phyloP scores from a whole-genome alignment of 495 filamentous ascomycete species.

The Penicillium salamii region DNA sequence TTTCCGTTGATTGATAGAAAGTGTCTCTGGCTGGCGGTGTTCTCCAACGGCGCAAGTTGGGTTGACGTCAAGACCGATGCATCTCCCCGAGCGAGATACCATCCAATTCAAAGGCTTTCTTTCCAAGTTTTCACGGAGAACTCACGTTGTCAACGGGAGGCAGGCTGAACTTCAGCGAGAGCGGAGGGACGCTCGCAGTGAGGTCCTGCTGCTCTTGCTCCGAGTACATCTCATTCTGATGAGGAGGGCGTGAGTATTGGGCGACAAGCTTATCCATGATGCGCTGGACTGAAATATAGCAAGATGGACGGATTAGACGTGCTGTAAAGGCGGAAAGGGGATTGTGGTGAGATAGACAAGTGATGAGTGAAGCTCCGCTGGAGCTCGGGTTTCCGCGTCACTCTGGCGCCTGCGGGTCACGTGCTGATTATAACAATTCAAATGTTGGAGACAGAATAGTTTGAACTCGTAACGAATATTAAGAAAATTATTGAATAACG shows the following conservation, averaged over 20 bases:
- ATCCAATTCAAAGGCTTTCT: constrained; percentile 1
- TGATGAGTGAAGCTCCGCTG: constrained; percentile 34
- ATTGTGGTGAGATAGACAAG: constrained; percentile 17
- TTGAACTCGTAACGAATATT: too few species aligned
- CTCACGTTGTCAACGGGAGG: constrained; percentile 90
- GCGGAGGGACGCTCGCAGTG: constrained; percentile 59
- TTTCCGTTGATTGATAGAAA: not conserved
- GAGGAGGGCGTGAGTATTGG: constrained; percentile 74
- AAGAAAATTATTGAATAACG: not conserved
- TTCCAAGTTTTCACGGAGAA: constrained; percentile 3
- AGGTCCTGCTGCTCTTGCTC: constrained; percentile 77
- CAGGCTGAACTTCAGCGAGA: constrained; percentile 88
- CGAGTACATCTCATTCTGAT: constrained; percentile 67
- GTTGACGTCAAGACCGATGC: constrained; percentile 7
- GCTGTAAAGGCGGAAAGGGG: constrained; percentile 12
- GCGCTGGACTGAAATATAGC: constrained; percentile 13
- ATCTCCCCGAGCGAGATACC: not conserved
- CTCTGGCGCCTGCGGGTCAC: constrained; percentile 42
- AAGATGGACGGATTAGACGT: constrained; percentile 2
- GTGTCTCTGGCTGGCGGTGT: not conserved
- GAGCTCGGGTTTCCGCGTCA: constrained; percentile 44
- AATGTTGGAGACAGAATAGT: not conserved
- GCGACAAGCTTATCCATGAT: constrained; percentile 92
- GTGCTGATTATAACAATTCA: constrained; percentile 17
- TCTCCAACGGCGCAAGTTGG: not conserved